Conservation (phyloP, 2,329 filamentous ascomycete species). For the Elsinoe perseae region DNA sequence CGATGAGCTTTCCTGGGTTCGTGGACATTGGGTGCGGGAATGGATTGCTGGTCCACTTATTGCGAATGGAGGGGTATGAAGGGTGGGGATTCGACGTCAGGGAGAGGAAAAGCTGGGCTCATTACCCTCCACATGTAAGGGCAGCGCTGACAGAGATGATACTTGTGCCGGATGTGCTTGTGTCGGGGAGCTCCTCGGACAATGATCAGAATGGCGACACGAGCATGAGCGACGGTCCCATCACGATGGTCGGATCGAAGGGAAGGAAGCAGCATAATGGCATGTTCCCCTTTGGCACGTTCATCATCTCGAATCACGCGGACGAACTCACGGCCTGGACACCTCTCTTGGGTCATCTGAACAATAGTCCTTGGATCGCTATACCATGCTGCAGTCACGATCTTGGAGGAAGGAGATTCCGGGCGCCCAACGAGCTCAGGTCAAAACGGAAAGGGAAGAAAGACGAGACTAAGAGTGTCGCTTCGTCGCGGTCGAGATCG, state of each 20-base stretch:
- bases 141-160: slow-evolving; percentile 51
- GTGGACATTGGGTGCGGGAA: slow-evolving; percentile 96
- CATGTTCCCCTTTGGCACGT: slow-evolving; percentile 63
- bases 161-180: slow-evolving; percentile 49
- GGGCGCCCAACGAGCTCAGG: slow-evolving; percentile 43
- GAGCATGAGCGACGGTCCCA: no score
- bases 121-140: slow-evolving; percentile 51
- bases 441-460: background rate
- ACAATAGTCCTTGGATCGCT: slow-evolving; percentile 72
- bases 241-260: slow-evolving; percentile 14
- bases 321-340: slow-evolving; percentile 97
- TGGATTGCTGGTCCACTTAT: slow-evolving; percentile 76
- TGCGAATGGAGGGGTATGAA: slow-evolving; percentile 68
- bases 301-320: slow-evolving; percentile 94
- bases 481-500: background rate
- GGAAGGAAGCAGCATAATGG: slow-evolving; percentile 37
- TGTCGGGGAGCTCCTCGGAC: no score
- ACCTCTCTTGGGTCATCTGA: slow-evolving; percentile 71
- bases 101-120: slow-evolving; percentile 73
- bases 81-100: slow-evolving; percentile 92
- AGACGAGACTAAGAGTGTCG: background rate
- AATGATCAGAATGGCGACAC: no score
- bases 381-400: slow-evolving; percentile 95
- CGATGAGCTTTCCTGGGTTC: slow-evolving; percentile 66
- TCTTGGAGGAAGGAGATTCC: slow-evolving; percentile 65